Base-by-base conservation (phyloP, 148 eudicot species). In the Chenopodium formosanum region DNA sequence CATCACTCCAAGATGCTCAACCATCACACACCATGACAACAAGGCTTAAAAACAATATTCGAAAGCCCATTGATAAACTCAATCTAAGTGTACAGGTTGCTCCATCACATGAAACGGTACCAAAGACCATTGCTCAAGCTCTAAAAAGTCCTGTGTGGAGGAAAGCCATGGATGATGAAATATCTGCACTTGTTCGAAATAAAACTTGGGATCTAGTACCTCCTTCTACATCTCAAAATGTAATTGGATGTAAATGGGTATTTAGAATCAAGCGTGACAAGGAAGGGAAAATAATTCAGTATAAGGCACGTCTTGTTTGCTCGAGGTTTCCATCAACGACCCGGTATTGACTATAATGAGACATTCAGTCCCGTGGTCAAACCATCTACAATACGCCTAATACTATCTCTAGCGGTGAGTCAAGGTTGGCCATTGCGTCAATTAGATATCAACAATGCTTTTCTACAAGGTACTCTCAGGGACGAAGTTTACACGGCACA, bases 391-490 rank as follows among this genome's bases (percentile, higher is more conserved):
- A 16, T 47, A 46, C 31, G 53, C 5, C 31, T 73, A 20, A 47
- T 73, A 17, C 16, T 73, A 20, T 17, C 56, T 44, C 1, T 73
- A 22, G 76, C 52, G 9, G 14, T 73, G 13, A 47, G 25, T 11
- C 4, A 73, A 14, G 9, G 13, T 4, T 73, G 56, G 76, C 12
- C n/a, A 20, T 25, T 73, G 17, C n/a, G 76, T 1, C 31, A 73
- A 47, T 8, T 73, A 46, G 53, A 46, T 58, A 48, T 73, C 25
- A 73, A 46, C n/a, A 75, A 75, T 29, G 78, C 64, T 8, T 75
- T 75, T 16, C 34, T 74, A 6, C 77, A 74, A 48, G 77, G 77
- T 9, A n/a, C 23, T 2, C 29, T 74, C 2, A 25, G 11, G 13
- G 78, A 75, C 7, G 27, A 52, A 2, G 78, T 50, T 4, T 75